Percentiles rank a stretch among this genome's conserved stretches.
phyloP scores from a whole-genome alignment of 148 eudicot genomes.

The Linanthus parryae region DNA sequence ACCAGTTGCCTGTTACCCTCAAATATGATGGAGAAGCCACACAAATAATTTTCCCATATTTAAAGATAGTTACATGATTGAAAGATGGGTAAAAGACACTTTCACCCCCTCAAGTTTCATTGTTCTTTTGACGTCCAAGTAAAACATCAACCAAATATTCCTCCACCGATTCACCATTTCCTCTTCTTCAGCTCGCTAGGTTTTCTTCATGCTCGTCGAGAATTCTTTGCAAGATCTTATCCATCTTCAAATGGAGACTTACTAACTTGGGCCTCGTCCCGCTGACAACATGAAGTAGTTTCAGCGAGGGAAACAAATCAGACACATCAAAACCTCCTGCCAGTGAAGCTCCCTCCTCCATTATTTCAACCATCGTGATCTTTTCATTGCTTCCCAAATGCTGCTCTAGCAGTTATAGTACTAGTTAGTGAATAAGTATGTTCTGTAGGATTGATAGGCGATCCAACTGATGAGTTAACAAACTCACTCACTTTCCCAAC shows the following conservation, averaged over 20 bases:
- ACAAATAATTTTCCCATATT: no score
- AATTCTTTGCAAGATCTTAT: constrained; percentile 40
- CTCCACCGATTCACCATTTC: constrained; percentile 18
- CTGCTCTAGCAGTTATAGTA: no score
- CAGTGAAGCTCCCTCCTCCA: constrained; percentile 35
- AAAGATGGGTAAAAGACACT: constrained; percentile 40
- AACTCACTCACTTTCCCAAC: constrained; percentile 29
- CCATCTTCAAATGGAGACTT: constrained; percentile 28
- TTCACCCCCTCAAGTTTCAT: constrained; percentile 21
- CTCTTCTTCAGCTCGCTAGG: constrained; percentile 12
- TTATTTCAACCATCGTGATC: constrained; percentile 39
- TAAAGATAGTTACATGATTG: constrained; percentile 35
- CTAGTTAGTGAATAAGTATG: no score
- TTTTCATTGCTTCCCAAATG: constrained; percentile 38
- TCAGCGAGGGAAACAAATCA: constrained; percentile 50
- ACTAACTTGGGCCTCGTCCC: constrained; percentile 33
- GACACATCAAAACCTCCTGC: constrained; percentile 46
- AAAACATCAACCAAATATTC: constrained; percentile 54
- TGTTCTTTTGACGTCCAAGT: constrained; percentile 29
- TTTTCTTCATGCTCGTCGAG: constrained; percentile 36
- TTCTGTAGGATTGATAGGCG: constrained; percentile 25
- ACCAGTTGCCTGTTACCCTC: no score
- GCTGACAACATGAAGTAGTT: constrained; percentile 33
- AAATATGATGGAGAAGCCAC: not conserved
- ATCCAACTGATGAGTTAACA: constrained; percentile 14